Evolutionary conservation across 169 alveolate species (phyloP), one percentile per base, ranked within the genome.

Genomic region (Plasmodium yoelii): DNA sequence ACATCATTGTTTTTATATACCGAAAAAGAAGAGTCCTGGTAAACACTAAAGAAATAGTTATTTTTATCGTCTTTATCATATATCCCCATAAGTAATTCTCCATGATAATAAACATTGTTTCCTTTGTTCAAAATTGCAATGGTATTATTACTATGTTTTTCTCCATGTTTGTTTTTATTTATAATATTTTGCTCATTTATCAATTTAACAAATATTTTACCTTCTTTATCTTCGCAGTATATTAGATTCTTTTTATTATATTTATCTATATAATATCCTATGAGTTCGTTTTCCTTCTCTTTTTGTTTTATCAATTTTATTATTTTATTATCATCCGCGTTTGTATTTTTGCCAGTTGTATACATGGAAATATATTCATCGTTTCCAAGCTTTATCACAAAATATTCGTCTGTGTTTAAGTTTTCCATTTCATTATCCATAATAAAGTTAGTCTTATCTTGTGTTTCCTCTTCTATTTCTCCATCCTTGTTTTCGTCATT

Each of bases 1-100:
- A 67, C 84, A 59, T 82, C 63, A 26, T 67, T 70, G 24, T 67
- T 42, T 13, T 67, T 82, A 67, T 82, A 82, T 42, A 67, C 90
- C 34, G 84, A 67, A 24, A 82, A 61, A 5, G 90, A 51, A n/a
- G 82, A 42, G 56, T 82, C 90, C 55, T 49, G 67, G 49, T 82
- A 82, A 19, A 82, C 71, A 67, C 90, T 82, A 82, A 82, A 82
- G 34, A 44, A 82, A 60, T 82, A 82, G 51, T 67, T 67, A 5
- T 24, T 19, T 2, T 82, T 65, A 39, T 82, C 84, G 55, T 82
- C 84, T 53, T 15, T 12, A 56, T 82, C 57, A 67, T 65, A 67
- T 46, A 82, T 0, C 6, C 84, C 90, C 5, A 82, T 67, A 19
- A 82, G 18, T 39, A 67, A 39, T 67, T 82, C 90, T 53, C 67